These are phyloP conservation scores for Rhodotorula paludigena DNA, from an alignment of 768 basidiomycete species.

Conservation along the genomic window DNA sequence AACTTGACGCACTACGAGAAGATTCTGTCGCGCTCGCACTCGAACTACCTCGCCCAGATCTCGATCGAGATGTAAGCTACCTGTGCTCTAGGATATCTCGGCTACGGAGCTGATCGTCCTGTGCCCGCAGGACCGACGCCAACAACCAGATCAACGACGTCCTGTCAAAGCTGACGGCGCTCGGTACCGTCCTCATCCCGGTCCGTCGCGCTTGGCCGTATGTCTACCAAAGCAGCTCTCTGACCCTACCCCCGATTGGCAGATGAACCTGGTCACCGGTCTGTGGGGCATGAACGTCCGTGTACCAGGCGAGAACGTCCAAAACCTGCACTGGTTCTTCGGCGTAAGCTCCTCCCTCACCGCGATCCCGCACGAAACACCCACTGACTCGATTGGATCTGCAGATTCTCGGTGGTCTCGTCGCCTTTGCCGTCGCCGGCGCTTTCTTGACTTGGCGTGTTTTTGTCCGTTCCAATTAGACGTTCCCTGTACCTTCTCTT, in stretches of 20 bases:
- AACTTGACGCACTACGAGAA: constrained; percentile 99
- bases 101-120: neutral
- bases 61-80: constrained; percentile 92
- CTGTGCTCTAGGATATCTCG: neutral
- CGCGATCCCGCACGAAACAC: neutral
- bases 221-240: no score
- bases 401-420: constrained; percentile 35
- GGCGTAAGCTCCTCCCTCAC: constrained; percentile 5
- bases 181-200: constrained; percentile 94
- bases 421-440: constrained; percentile 30
- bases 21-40: constrained; percentile 95
- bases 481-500: neutral
- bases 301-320: constrained; percentile 75
- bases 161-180: constrained; percentile 88
- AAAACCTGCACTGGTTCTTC: constrained; percentile 54
- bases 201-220: constrained; percentile 52
- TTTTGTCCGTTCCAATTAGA: neutral
- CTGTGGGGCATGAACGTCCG: constrained; percentile 82
- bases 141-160: constrained; percentile 99
- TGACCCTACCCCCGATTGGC: constrained; percentile 33
- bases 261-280: constrained; percentile 81
- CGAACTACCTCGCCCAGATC: constrained; percentile 98
- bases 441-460: constrained; percentile 36
- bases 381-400: neutral
- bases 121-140: constrained; percentile 57